Conservation (phyloP, 2,329 filamentous ascomycete species). For the Didymella segeticola region DNA sequence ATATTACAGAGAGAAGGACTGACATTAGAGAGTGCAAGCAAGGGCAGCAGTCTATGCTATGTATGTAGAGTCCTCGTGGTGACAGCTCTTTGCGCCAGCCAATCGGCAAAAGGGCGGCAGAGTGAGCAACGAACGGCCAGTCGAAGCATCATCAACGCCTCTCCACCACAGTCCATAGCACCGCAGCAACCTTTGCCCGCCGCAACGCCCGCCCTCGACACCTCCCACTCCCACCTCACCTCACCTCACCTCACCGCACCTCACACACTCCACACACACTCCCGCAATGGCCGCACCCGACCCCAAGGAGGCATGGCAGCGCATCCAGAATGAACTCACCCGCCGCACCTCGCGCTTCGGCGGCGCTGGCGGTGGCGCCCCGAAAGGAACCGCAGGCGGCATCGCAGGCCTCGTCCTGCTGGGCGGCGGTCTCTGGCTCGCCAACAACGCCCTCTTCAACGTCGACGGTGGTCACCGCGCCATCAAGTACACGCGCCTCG, state of each 20-base stretch:
- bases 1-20: not conserved
- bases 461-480: slow-evolving; percentile 97
- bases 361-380: slow-evolving; percentile 56
- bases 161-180: slow-evolving; percentile 3
- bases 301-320: slow-evolving; percentile 71
- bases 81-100: not conserved
- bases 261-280: slow-evolving; percentile 22
- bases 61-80: no score
- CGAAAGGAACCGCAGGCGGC: slow-evolving; percentile 62
- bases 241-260: not conserved
- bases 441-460: slow-evolving; percentile 73
- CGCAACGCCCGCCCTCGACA: no score
- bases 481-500: slow-evolving; percentile 95
- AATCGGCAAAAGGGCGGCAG: slow-evolving; percentile 34
- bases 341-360: slow-evolving; percentile 55
- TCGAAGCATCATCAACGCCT: slow-evolving; percentile 30
- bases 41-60: no score
- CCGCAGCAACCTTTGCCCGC: no score
- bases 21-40: not conserved
- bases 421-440: slow-evolving; percentile 60
- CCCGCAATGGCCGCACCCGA: slow-evolving; percentile 53
- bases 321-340: slow-evolving; percentile 67
- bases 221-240: not conserved
- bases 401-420: slow-evolving; percentile 62
- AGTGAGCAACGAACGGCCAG: slow-evolving; percentile 30